Percentiles rank a stretch among this genome's conserved stretches.
These are phyloP conservation scores for Kluyveromyces aestuarii DNA, from an alignment of 805 yeast species.

Conservation along the genomic window DNA sequence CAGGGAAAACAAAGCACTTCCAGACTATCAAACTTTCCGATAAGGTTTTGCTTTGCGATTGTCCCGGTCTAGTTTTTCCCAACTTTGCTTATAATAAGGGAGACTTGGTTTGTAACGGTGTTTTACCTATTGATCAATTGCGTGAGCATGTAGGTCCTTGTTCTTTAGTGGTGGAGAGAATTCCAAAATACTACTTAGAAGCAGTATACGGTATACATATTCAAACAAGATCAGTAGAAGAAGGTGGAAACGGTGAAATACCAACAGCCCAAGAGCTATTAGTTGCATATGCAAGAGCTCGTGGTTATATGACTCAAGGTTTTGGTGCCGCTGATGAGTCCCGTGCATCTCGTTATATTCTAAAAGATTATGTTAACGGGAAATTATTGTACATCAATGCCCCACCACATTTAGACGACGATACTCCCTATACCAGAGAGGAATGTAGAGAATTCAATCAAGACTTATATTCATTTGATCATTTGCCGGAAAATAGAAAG, in stretches of 20 bases:
- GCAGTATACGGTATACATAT: slow-evolving; percentile 91
- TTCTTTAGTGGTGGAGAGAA: slow-evolving; percentile 73
- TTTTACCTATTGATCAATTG: slow-evolving; percentile 94
- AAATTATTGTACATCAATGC: slow-evolving; percentile 78
- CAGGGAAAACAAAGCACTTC: slow-evolving; percentile 98
- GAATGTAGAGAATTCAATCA: slow-evolving; percentile 60
- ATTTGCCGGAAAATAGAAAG: slow-evolving; percentile 63
- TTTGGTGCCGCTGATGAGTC: slow-evolving; percentile 96
- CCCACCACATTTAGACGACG: slow-evolving; percentile 66
- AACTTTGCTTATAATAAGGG: slow-evolving; percentile 95
- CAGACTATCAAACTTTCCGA: slow-evolving; percentile 87
- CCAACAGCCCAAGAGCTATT: slow-evolving; percentile 87
- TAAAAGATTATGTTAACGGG: slow-evolving; percentile 93
- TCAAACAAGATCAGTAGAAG: slow-evolving; percentile 61
- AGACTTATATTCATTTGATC: slow-evolving; percentile 57
- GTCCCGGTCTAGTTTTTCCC: slow-evolving; percentile 98
- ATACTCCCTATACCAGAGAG: slow-evolving; percentile 41
- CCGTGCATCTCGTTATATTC: slow-evolving; percentile 82
- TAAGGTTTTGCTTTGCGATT: slow-evolving; percentile 83
- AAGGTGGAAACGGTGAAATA: slow-evolving; percentile 73
- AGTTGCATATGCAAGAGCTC: slow-evolving; percentile 87
- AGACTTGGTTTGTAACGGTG: slow-evolving; percentile 96
- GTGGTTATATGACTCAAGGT: slow-evolving; percentile 97
- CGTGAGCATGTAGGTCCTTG: slow-evolving; percentile 88
- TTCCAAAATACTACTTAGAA: slow-evolving; percentile 83